Percentiles rank a stretch among this genome's conserved stretches.
Evolutionary conservation across 2,329 filamentous ascomycete species (phyloP).

Genomic region (Teratosphaeriaceae sp.): DNA sequence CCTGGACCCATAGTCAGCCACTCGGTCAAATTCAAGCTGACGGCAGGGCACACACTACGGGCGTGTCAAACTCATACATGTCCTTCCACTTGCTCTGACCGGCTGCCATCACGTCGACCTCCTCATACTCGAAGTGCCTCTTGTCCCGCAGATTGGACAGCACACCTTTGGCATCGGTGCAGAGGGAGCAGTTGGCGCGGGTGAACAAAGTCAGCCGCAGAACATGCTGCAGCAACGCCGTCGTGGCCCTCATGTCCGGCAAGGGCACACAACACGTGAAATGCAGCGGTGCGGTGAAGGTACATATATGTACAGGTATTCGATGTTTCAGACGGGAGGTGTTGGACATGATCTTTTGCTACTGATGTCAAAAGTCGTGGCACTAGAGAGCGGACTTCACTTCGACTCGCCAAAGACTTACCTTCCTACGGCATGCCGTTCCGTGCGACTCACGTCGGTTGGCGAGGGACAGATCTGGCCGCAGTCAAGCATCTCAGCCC

Average conservation of each 20-base stretch:
- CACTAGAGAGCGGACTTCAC: too few species aligned
- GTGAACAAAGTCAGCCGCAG: slow-evolving; percentile 62
- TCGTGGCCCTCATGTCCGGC: slow-evolving; percentile 15
- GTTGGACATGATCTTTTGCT: too few species aligned
- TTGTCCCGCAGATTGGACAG: slow-evolving; percentile 62
- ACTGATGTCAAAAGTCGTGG: too few species aligned
- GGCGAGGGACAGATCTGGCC: too few species aligned
- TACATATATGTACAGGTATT: too few species aligned
- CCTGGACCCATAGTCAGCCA: slow-evolving; percentile 28
- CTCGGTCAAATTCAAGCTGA: neutral
- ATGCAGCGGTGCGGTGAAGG: too few species aligned
- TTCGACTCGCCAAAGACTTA: too few species aligned
- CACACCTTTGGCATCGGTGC: slow-evolving; percentile 59
- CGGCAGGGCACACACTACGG: slow-evolving; percentile 52
- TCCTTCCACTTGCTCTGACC: slow-evolving; percentile 61
- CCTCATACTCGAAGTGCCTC: slow-evolving; percentile 60
- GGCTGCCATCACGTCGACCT: slow-evolving; percentile 62
- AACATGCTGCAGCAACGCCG: slow-evolving; percentile 10
- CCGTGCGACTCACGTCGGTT: too few species aligned
- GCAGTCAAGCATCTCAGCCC: too few species aligned
- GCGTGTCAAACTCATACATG: slow-evolving; percentile 75
- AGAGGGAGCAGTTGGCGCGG: slow-evolving; percentile 64
- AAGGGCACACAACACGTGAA: too few species aligned
- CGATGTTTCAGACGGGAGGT: too few species aligned
- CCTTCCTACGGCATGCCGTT: too few species aligned